Evolutionary conservation across 2,329 filamentous ascomycete genomes (phyloP).

Genomic region (Sordariomycetes sp.): DNA sequence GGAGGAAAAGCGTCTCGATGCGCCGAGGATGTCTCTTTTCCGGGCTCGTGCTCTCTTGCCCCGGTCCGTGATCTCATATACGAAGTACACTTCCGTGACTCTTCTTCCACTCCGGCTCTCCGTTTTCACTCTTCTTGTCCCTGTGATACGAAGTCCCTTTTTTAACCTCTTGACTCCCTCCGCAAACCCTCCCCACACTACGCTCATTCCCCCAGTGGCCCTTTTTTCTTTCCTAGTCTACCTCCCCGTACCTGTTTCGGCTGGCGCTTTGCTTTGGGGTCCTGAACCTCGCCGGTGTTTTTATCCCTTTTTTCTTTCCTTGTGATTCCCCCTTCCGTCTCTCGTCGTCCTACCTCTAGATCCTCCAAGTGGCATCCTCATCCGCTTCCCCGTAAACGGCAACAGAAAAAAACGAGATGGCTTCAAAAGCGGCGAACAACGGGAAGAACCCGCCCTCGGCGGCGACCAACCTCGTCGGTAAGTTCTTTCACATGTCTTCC

Average conservation of each 20-base stretch:
- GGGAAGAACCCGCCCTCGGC: conserved; percentile 72
- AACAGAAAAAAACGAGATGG: conserved; percentile 15
- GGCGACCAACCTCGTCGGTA: conserved; percentile 86
- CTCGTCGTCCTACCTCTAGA: background rate
- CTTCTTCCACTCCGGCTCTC: background rate
- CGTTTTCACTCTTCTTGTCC: background rate
- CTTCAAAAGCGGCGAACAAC: conserved; percentile 21
- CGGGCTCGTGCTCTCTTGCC: background rate
- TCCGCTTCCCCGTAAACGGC: background rate
- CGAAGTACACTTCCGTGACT: background rate
- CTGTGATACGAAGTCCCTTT: background rate
- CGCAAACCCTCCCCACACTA: background rate
- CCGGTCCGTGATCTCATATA: background rate
- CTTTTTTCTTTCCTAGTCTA: background rate
- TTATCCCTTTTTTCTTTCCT: conserved; percentile 1
- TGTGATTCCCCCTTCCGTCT: conserved; percentile 3
- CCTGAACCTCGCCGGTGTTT: background rate
- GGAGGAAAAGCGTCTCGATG: background rate
- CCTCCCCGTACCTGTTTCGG: background rate
- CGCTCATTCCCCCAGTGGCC: background rate
- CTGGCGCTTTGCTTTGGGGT: background rate
- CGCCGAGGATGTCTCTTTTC: background rate
- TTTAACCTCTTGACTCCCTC: background rate
- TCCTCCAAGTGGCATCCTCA: background rate
- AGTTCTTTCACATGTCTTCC: conserved; percentile 15